Percentiles rank a stretch among this genome's conserved stretches.
These are phyloP conservation scores for Knoxdaviesia capensis DNA, from an alignment of 2,329 filamentous ascomycete genomes.

Conservation along the genomic window DNA sequence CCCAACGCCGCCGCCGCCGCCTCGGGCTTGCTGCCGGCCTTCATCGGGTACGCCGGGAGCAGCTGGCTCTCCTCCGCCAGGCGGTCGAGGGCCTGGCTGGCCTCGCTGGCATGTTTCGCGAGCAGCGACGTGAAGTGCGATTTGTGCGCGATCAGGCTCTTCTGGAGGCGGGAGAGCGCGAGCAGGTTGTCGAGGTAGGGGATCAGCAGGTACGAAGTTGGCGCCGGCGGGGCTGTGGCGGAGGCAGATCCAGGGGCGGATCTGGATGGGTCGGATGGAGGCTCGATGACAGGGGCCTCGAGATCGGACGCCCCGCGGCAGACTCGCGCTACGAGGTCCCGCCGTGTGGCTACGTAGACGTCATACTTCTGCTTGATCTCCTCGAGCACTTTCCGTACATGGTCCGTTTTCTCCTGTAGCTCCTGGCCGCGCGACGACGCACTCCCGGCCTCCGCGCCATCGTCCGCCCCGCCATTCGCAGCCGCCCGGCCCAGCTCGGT, in stretches of 20 bases:
- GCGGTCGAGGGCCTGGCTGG: conserved; percentile 27
- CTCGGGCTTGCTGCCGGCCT: conserved; percentile 18
- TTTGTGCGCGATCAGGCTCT: conserved; percentile 34
- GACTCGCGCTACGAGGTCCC: conserved; percentile 14
- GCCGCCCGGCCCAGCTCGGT: conserved; percentile 33
- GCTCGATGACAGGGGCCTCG: conserved; percentile 3
- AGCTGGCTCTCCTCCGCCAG: conserved; percentile 43
- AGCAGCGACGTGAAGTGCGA: conserved; percentile 31
- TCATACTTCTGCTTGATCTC: conserved; percentile 32
- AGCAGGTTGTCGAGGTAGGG: conserved; percentile 36
- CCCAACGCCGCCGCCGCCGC: conserved; percentile 4
- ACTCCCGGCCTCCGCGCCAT: conserved; percentile 8
- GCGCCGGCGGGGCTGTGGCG: conserved; percentile 4
- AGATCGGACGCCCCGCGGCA: not conserved
- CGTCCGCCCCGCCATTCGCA: conserved; percentile 12
- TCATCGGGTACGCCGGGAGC: conserved; percentile 28
- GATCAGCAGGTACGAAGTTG: conserved; percentile 24
- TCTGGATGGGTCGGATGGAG: not conserved
- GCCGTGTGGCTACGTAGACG: conserved; percentile 28
- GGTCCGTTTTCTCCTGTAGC: conserved; percentile 8
- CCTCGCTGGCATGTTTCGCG: conserved; percentile 28
- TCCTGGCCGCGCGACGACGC: conserved; percentile 5
- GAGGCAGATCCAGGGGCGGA: not conserved
- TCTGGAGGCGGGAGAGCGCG: conserved; percentile 32
- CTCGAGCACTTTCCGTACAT: conserved; percentile 19